Conservation (phyloP, 306 rosid species). For the Pterocarpus santalinus region DNA sequence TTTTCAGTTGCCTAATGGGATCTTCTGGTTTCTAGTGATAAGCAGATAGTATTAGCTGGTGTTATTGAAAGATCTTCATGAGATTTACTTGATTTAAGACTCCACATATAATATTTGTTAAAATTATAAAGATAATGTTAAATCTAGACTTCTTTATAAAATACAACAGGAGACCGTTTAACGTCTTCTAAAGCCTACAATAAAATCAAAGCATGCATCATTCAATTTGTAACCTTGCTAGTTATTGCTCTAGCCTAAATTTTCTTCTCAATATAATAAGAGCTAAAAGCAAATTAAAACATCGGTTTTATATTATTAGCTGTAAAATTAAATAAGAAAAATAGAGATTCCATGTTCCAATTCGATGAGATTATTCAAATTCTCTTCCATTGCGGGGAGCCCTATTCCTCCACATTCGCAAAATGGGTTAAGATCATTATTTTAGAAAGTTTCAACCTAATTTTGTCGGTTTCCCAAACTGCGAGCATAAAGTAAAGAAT, state of each 20-base stretch:
- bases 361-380: conserved; percentile 73
- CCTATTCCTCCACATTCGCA: conserved; percentile 58
- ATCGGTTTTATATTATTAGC: conserved; percentile 52
- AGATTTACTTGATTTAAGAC: conserved; percentile 30
- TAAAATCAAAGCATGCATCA: conserved; percentile 22
- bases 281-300: background rate
- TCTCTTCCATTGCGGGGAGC: conserved; percentile 62
- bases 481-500: conserved; percentile 52
- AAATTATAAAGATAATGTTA: conserved; percentile 4
- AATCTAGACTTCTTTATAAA: conserved; percentile 18
- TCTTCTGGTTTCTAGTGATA: conserved; percentile 48
- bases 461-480: conserved; percentile 60
- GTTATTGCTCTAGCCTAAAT: background rate
- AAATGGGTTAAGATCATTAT: conserved; percentile 41
- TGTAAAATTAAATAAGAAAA: conserved; percentile 53
- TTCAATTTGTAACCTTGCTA: conserved; percentile 42
- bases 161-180: conserved; percentile 11
- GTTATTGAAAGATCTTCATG: conserved; percentile 35
- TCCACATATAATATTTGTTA: background rate
- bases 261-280: background rate
- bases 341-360: conserved; percentile 70
- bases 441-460: conserved; percentile 46
- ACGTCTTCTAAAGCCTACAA: background rate
- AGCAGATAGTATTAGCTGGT: conserved; percentile 26
- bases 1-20: conserved; percentile 46